Base-by-base conservation (phyloP, 371 early-diverging fungal species). In the Mucor piriformis region DNA sequence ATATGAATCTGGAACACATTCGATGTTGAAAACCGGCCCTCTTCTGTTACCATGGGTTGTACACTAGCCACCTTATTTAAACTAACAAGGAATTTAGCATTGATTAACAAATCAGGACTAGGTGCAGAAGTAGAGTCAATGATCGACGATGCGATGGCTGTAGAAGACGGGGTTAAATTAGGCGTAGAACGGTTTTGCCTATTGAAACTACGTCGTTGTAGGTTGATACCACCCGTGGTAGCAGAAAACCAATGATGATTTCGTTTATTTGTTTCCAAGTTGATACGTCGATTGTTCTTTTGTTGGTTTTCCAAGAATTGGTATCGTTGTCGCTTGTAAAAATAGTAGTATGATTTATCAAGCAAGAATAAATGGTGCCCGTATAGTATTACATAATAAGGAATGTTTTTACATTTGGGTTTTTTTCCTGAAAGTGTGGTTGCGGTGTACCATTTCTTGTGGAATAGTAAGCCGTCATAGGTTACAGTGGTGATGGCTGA, bases 231-330 rank as follows among this genome's bases (percentile, higher is more conserved):
- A 0, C 56, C 61, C 29, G 66, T 46, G 0, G 66, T 66, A 0
- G 52, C 56, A n/a, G 60, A 56, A 47, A 60, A 66, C 66, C 66
- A 66, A 6, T 42, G 53, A 13, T 44, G 50, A 12, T 50, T 53
- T 12, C 13, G 25, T 6, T 38, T 25, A 16, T 24, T 46, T 29
- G 35, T 49, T 50, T 47, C 25, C n/a, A 35, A 37, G 27, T 25
- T 20, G 12, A 15, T 47, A 18, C 18, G 3, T 15, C 29, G 49
- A 6, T 37, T 35, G 13, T 20, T 18, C 18, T 18, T 42, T 18
- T 42, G 4, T 42, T n/a, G n/a, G n/a, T 42, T 42, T 21, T 46
- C 18, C 11, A 37, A 4, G 29, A 29, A 46, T 2, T 33, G 29
- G 24, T 58, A 20, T n/a, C 20, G 38, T 42, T 50, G 43, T 10